phyloP scores from a whole-genome alignment of 2,329 filamentous ascomycete species.

The Talaromyces funiculosus region DNA sequence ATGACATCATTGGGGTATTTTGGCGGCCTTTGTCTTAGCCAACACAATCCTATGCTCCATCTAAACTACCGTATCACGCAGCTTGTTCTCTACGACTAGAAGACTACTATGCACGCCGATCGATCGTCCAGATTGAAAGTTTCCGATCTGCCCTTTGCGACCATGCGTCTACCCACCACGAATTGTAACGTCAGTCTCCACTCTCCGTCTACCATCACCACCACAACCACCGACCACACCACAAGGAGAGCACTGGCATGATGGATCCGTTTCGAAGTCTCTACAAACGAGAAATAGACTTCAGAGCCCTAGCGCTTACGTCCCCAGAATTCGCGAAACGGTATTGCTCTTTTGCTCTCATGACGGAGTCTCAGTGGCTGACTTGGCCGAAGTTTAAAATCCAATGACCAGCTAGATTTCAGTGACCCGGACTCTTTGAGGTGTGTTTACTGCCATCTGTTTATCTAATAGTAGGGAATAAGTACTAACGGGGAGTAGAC shows the following conservation, averaged over 20 bases:
- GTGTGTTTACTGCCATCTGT: constrained; percentile 39
- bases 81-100: no score
- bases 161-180: neutral
- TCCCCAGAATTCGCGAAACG: constrained; percentile 56
- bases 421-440: constrained; percentile 68
- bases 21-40: neutral
- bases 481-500: constrained; percentile 37
- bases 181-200: neutral
- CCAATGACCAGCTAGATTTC: constrained; percentile 67
- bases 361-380: neutral
- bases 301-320: constrained; percentile 54
- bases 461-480: constrained; percentile 12
- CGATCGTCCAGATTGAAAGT: neutral
- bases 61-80: neutral
- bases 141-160: neutral
- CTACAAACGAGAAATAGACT: constrained; percentile 58
- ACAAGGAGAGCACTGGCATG: neutral
- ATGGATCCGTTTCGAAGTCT: constrained; percentile 39
- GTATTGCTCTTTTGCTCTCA: constrained; percentile 32
- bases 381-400: constrained; percentile 41
- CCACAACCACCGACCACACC: neutral
- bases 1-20: neutral
- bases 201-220: neutral
- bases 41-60: neutral
- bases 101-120: no score